Conservation (phyloP, 2,329 filamentous ascomycete species). For the Tolypocladium paradoxum region DNA sequence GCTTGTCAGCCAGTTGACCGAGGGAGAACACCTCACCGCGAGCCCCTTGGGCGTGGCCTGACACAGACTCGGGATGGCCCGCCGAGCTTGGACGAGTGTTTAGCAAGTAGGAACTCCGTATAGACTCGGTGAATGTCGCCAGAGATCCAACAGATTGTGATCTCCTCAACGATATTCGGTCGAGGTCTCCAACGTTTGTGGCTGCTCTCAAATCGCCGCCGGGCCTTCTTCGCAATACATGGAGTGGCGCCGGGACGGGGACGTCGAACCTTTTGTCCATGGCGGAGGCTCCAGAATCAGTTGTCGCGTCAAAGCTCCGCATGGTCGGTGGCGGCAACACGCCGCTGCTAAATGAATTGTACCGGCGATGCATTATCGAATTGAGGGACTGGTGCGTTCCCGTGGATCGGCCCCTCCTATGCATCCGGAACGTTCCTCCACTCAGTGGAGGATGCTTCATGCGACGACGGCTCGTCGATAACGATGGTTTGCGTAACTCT, state of each 20-base stretch:
- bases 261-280: slow-evolving; percentile 27
- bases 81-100: slow-evolving; percentile 23
- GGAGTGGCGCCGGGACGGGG: slow-evolving; percentile 40
- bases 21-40: slow-evolving; percentile 43
- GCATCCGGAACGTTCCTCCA: slow-evolving; percentile 20
- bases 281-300: slow-evolving; percentile 40
- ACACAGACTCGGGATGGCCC: slow-evolving; percentile 10
- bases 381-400: slow-evolving; percentile 37
- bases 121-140: slow-evolving; percentile 48
- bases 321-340: slow-evolving; percentile 37
- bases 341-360: slow-evolving; percentile 50
- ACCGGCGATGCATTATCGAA: slow-evolving; percentile 42
- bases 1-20: slow-evolving; percentile 43
- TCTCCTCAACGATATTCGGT: slow-evolving; percentile 35
- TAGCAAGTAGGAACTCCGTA: slow-evolving; percentile 45
- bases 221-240: slow-evolving; percentile 59
- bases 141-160: slow-evolving; percentile 50
- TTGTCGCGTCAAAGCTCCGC: slow-evolving; percentile 52
- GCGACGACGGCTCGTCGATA: slow-evolving; percentile 14
- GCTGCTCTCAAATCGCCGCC: slow-evolving; percentile 65
- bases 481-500: slow-evolving; percentile 21
- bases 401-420: slow-evolving; percentile 35
- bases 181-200: slow-evolving; percentile 52
- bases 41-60: slow-evolving; percentile 12
- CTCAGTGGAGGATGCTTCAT: slow-evolving; percentile 16